Base-by-base conservation (phyloP, 768 basidiomycete genomes). In the Rhodotorula sphaerocarpa region DNA sequence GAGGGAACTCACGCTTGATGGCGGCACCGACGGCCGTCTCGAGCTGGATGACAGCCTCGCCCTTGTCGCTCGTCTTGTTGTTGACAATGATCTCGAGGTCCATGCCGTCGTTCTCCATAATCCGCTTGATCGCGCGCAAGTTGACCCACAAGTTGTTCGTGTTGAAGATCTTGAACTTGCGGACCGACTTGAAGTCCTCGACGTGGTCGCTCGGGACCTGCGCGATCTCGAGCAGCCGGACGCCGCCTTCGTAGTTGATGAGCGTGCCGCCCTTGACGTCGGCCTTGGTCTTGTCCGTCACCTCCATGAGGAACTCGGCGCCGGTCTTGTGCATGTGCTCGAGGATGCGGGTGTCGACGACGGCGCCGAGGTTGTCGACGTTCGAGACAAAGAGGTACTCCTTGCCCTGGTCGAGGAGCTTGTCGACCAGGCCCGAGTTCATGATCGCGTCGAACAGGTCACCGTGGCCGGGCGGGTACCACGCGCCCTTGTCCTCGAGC, bases 341-440 rank as follows among this genome's bases (percentile, higher is more conserved):
- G 57, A 68, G 64, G 73, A 93, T 92, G 69, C 80, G 82, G 74
- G 86, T 82, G 76, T 90, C 88, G 72, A 88, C 88, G 66, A 86
- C 85, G 66, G 90, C 92, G 74, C 91, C 91, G 74, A 96, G 76
- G 76, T 95, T 95, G 77, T 95, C 92, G 50, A 90, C 90, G 81
- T 96, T 96, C 76, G 90, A 93, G 57, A 91, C 88, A 74, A 95
- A 96, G 71, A 95, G 83, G 78, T 93, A 96, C 78, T 96, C 90
- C 76, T 93, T 95, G 76, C 92, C 92, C 69, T 88, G 86, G 16
- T 85, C 79, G 58, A 96, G 78, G 46, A 96, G 82, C 77, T 88
- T 85, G 74, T 93, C 89, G 67, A 97, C 81, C 55, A 91, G 84
- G 66, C 92, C 90, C 28, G 87, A 89, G 77, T 91, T 90, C 72